Evolutionary conservation across 75 land plant genomes (phyloP), one percentile per base, ranked within the genome.

Genomic region (Selaginella tamariscina): DNA sequence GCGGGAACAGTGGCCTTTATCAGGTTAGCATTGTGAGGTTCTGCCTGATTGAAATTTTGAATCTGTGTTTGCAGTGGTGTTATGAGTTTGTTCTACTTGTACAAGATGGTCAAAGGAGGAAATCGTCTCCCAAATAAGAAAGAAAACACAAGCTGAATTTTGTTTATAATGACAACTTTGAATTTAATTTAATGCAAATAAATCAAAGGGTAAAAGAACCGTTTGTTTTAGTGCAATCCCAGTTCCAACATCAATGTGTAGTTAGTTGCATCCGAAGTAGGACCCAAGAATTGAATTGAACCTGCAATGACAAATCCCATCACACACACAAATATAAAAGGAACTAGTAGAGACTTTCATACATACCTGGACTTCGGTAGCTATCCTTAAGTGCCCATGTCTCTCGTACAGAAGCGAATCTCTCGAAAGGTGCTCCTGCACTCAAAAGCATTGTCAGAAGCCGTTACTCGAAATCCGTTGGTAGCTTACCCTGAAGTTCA

Each of bases 351-450:
- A 68, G 11, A 49, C 54, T 13, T 27, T 29, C 8, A 59, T 18
- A 26, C 8, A 9, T 59, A 91, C 96, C 97, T 71, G 97, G 97
- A 73, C 83, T 89, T 69, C 82, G 76, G 73, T 84, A 92, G 66
- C 82, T 65, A 54, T 92, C 92, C 33, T 84, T 78, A 55, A 89
- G 30, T 22, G 95, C 95, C 97, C 95, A 92, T 30, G 84, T 86
- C 13, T 88, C 85, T 1, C 97, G 74, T 80, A 84, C 29, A 27
- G 95, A 86, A 21, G 87, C 84, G 71, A 89, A 92, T 33, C 81
- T 86, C 74, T 70, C 77, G 70, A 92, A 92, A 67, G 97, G 97
- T 22, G 97, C 95, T 59, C 97, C 96, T 87, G 77, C 33, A 68
- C 68, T 32, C 64, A 39, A 15, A 15, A 39, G 49, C 15, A 39